Evolutionary conservation across 108 stramenopile genomes (phyloP), one percentile per base, ranked within the genome.

Genomic region (Bacterosira constricta): DNA sequence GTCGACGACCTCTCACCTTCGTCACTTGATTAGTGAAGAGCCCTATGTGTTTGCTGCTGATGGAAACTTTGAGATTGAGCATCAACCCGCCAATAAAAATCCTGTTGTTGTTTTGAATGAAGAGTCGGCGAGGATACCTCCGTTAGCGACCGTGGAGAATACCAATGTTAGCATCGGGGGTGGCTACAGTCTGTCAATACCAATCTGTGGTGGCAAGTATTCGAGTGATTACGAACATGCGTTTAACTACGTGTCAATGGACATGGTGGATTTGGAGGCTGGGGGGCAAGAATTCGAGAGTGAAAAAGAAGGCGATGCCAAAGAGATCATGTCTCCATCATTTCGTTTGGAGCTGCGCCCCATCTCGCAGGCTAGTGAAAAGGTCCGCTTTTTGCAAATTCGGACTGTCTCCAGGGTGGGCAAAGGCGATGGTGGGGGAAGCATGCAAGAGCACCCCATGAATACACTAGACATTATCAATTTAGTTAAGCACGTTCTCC

Each of bases 261-360:
- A 59, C 25, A 64, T 66, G 15, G 36, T 74, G 0, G 73, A 74
- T 66, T 32, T 74, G 49, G 73, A 74, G 39, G 31, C 57, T 9
- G 73, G 73, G 2, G 36, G 29, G 2, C 2, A 0, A 0, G 11
- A 44, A 46, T 7, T 0, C 4, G n/a, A 2, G 20, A 41, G 4
- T 11, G 31, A 6, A 25, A 35, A 39, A 30, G 44, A 11, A 3
- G 36, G 15, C 6, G 25, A 21, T 46, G 27, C 11, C 23, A 29
- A 11, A 6, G 18, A 6, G 3, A 20, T 35, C 2, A 3, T 18
- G 6, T 31, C 70, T n/a, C 32, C 37, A 13, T 17, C 47, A 5
- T 59, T 52, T 42, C 47, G 47, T 29, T 27, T 74, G 2, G 57
- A 51, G 51, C 49, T 74, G 27, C 38, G 31, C 36, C 50, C 73